Evolutionary conservation across 2,329 filamentous ascomycete genomes (phyloP).

Genomic region (Aspergillaceae sp.): DNA sequence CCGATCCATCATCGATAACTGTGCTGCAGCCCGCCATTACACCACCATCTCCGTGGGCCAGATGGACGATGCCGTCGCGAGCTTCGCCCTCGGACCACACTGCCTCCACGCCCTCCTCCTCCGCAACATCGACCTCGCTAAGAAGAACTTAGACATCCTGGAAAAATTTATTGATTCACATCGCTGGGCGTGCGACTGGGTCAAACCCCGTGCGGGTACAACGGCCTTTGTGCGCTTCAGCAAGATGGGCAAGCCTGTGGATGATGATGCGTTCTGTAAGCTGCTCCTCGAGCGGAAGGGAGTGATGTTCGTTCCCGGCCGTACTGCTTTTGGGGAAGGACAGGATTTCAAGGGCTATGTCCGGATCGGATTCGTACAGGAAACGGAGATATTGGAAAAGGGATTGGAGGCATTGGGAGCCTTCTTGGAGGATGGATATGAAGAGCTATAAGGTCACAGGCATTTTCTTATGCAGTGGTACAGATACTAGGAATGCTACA

Average conservation of each 20-base stretch:
- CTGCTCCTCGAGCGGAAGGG: constrained; percentile 60
- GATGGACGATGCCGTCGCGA: constrained; percentile 69
- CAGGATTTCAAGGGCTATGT: constrained; percentile 66
- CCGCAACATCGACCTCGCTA: constrained; percentile 59
- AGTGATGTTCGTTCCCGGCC: constrained; percentile 66
- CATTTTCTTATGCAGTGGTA: too few species aligned
- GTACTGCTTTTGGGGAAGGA: constrained; percentile 60
- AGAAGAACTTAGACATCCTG: constrained; percentile 58
- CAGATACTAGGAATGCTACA: too few species aligned
- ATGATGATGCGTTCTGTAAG: constrained; percentile 64
- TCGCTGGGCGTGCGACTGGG: constrained; percentile 57
- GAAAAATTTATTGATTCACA: constrained; percentile 59
- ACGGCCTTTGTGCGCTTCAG: constrained; percentile 68
- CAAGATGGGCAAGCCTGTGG: constrained; percentile 52
- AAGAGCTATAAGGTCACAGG: constrained; percentile 24
- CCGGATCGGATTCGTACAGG: constrained; percentile 65
- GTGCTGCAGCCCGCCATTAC: constrained; percentile 64
- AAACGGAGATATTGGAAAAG: constrained; percentile 59
- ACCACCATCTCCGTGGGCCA: constrained; percentile 81
- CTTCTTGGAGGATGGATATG: constrained; percentile 50
- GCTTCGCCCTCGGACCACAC: constrained; percentile 59
- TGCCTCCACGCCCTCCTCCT: constrained; percentile 57
- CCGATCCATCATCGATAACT: constrained; percentile 51
- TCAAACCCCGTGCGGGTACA: constrained; percentile 68
- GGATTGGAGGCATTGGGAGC: constrained; percentile 50